Evolutionary conservation across 108 stramenopile species (phyloP), one percentile per base, ranked within the genome.

Genomic region (Seminavis robusta): DNA sequence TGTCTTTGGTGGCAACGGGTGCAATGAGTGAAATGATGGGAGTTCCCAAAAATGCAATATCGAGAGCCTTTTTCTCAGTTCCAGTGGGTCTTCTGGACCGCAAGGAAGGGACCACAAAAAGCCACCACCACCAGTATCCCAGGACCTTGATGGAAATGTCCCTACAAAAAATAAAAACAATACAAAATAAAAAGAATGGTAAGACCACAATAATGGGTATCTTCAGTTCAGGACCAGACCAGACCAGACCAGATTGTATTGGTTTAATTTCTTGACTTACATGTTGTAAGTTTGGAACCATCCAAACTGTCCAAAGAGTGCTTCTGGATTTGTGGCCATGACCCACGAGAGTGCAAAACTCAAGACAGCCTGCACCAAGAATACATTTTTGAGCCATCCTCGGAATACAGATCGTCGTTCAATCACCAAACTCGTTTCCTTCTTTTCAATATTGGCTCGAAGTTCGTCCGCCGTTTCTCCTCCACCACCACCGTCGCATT

Each of bases 41-140:
- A 4, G 95, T 95, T 11, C 83, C 90, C 51, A 98, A 59, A 64
- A 98, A 98, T 32, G 97, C 97, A 33, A 89, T 77, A 67, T 98
- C 94, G 56, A 98, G 66, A 0, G 97, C 95, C 73, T 79, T 77
- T 86, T 97, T 98, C 75, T 98, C 97, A 24, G 46, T 41, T 23
- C 90, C 90, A 42, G 58, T 63, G 9, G 97, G 97, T 34, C 93
- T 81, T 23, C 95, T 77, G 38, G 84, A 81, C 9, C 97, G 62
- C 29, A 98, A 67, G 25, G 86, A 89, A 23, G 97, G 97, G 28
- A 98, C 88, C 46, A 95, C 92, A 69, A 98, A 98, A 17, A 98
- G 77, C 97, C 97, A 98, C 77, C 95, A 95, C 76, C 90, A 92
- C 97, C 97, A 98, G 56, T 96, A 98, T 46, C 95, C 97, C 38